These are phyloP conservation scores for Corymbia citriodora DNA, from an alignment of 441 rosid species.

Conservation along the genomic window DNA sequence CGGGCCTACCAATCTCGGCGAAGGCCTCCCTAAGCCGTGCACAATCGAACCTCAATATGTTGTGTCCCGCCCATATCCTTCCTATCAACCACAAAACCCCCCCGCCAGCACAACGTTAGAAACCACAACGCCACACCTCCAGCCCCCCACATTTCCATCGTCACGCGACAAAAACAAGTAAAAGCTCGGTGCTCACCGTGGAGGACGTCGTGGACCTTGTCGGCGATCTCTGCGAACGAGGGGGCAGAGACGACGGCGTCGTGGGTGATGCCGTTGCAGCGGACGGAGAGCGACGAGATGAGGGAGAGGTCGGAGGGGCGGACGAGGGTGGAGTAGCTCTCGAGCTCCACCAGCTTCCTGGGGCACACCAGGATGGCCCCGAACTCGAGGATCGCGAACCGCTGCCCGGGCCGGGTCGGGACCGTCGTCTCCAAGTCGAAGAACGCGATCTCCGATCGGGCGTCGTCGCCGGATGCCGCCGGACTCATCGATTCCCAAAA, in stretches of 20 bases:
- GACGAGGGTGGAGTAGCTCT: slow-evolving; percentile 66
- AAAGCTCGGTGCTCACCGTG: slow-evolving; percentile 33
- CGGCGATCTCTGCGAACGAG: slow-evolving; percentile 59
- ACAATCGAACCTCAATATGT: slow-evolving; percentile 88
- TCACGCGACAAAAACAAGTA: neutral
- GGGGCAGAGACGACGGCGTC: slow-evolving; percentile 57
- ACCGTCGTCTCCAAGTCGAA: slow-evolving; percentile 87
- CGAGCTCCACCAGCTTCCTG: slow-evolving; percentile 58
- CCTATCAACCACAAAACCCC: slow-evolving; percentile 26
- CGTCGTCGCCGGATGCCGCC: slow-evolving; percentile 5
- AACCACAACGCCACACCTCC: neutral
- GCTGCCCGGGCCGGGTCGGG: slow-evolving; percentile 56
- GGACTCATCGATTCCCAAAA: neutral
- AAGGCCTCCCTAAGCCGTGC: slow-evolving; percentile 63
- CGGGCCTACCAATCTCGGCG: slow-evolving; percentile 44
- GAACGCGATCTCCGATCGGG: slow-evolving; percentile 70
- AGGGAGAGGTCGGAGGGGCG: slow-evolving; percentile 59
- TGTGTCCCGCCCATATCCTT: slow-evolving; percentile 96
- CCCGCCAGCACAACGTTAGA: neutral
- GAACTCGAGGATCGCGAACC: slow-evolving; percentile 66
- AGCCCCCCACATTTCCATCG: neutral
- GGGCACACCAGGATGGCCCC: slow-evolving; percentile 90
- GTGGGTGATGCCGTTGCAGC: slow-evolving; percentile 66
- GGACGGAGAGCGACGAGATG: slow-evolving; percentile 45
- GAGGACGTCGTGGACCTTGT: slow-evolving; percentile 62